Evolutionary conservation across 352 stramenopile species (phyloP).

Genomic region (Globisporangium barbulae): DNA sequence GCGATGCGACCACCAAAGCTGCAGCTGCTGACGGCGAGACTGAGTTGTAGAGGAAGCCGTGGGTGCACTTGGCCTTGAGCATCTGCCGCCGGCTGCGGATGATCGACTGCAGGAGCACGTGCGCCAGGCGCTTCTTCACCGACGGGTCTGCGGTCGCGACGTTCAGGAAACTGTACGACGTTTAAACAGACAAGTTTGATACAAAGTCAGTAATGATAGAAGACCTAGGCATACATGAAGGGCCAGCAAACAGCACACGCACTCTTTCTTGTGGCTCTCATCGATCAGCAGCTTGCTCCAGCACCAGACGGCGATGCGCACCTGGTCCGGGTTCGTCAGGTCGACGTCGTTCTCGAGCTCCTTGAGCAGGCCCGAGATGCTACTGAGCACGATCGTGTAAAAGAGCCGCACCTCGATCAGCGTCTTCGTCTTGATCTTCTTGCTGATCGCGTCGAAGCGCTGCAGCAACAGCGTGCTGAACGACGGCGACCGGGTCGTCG

Average conservation of each 20-base stretch:
- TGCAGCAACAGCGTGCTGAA: conserved; percentile 49
- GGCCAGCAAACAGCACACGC: conserved; percentile 13
- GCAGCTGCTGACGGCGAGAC: neutral
- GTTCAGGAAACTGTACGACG: conserved; percentile 28
- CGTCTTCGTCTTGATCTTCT: conserved; percentile 57
- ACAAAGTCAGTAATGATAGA: neutral
- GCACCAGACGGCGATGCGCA: conserved; percentile 72
- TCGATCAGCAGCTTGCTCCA: conserved; percentile 61
- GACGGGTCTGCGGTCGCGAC: conserved; percentile 25
- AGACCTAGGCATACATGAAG: too few relatives aligned
- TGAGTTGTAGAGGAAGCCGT: conserved; percentile 9
- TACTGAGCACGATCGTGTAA: conserved; percentile 48
- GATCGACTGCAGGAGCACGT: conserved; percentile 60
- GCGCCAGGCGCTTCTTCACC: conserved; percentile 35
- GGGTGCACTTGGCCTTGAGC: conserved; percentile 53
- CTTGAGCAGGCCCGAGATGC: conserved; percentile 41
- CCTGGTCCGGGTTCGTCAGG: conserved; percentile 57
- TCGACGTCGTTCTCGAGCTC: conserved; percentile 56
- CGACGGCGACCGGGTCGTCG: neutral
- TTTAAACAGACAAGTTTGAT: neutral
- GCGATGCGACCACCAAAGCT: neutral
- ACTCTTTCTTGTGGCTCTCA: conserved; percentile 38
- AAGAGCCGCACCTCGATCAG: conserved; percentile 59
- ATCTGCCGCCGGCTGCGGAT: conserved; percentile 73
- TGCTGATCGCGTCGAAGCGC: conserved; percentile 60